Evolutionary conservation across 768 basidiomycete genomes (phyloP), one percentile per base, ranked within the genome.

Genomic region (Cystobasidium ongulense): DNA sequence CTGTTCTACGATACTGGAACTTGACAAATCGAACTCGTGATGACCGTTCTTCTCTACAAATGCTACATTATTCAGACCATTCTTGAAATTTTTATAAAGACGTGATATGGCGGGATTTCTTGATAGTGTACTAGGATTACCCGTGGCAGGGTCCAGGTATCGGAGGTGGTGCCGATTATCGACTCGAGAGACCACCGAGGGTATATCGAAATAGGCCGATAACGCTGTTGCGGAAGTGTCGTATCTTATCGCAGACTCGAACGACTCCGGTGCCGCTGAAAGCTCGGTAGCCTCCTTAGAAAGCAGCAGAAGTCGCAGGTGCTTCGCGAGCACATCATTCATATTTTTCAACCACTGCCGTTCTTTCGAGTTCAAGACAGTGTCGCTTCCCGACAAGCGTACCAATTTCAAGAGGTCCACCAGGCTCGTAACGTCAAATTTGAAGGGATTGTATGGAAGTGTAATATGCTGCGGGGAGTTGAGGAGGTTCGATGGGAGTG

Each of bases 181-280:
- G 11, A 75, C 74, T 11, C 79, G 78, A 4, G 72, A 72, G 21
- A 79, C 33, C 15, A 79, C 72, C 0, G 73, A 72, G 0, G 74
- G 72, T 59, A 78, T 76, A 73, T 77, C 73, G 66, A 78, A 70
- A 74, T 43, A 79, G 27, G 79, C 77, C 1, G 77, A 78, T 21
- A 79, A 66, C 7, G 76, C 75, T 23, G 77, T 77, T 38, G 78
- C 73, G 23, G 76, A 73, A 18, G 64, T 53, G 53, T 79, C 79
- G 74, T 78, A 79, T 27, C 35, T 7, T 1, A 75, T 71, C 27
- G 75, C 78, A 1, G 23, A 54, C 15, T 74, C 66, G 23, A 59
- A 50, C 3, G 74, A 50, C 4, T 67, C 50, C 1, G 78, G 78
- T 1, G 52, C 8, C 8, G 33, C 5, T 0, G 74, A 75, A n/a